These are phyloP conservation scores for Periglandula ipomoeae DNA, from an alignment of 2,329 filamentous ascomycete genomes.

Conservation along the genomic window DNA sequence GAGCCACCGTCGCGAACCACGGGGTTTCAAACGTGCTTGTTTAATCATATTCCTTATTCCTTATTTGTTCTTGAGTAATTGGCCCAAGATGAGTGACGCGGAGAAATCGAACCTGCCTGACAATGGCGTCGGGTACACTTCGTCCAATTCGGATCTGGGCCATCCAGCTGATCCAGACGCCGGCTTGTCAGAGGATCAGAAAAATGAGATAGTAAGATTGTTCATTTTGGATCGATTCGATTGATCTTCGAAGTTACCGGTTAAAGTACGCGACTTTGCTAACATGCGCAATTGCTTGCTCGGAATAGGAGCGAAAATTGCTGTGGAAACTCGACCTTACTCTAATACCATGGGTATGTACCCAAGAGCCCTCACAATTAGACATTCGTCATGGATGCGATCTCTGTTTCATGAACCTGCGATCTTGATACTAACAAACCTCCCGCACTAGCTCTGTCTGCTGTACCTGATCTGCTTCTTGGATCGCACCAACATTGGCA, in stretches of 20 bases:
- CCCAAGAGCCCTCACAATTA: neutral
- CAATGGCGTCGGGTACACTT: conserved; percentile 18
- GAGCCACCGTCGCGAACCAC: neutral
- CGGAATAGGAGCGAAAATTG: conserved; percentile 47
- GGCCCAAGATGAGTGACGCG: conserved; percentile 23
- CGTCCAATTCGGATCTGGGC: conserved; percentile 19
- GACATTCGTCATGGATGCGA: neutral
- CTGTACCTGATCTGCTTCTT: conserved; percentile 69
- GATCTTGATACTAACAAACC: conserved; percentile 1
- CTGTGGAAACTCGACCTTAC: conserved; percentile 52
- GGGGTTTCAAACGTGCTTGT: no score
- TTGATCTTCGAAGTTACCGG: no score
- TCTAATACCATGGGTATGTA: conserved; percentile 48
- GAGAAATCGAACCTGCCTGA: conserved; percentile 16
- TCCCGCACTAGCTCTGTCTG: conserved; percentile 45
- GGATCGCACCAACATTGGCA: conserved; percentile 69
- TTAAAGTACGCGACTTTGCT: no score
- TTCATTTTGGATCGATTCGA: no score
- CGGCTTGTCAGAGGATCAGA: conserved; percentile 54
- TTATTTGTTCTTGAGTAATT: no score
- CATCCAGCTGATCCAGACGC: conserved; percentile 40
- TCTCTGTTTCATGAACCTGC: neutral
- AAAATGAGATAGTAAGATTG: conserved; percentile 46
- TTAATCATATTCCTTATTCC: no score
- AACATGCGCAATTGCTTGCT: neutral